Conservation (phyloP, 352 stramenopile species). For the Thraustochytrium aureum region DNA sequence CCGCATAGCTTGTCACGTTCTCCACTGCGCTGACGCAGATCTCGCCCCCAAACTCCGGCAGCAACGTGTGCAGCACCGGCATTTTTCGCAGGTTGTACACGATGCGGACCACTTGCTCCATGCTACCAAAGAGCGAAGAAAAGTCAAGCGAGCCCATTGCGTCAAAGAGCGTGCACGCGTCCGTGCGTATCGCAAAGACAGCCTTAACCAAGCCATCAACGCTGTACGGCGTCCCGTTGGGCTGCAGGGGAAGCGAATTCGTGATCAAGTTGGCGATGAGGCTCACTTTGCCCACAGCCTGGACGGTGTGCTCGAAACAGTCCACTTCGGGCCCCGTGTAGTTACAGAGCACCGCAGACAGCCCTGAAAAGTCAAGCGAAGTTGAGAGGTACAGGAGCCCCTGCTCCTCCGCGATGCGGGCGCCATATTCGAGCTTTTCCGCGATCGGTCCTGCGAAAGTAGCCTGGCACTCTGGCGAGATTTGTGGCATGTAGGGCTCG, state of each 20-base stretch:
- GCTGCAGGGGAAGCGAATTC: not conserved
- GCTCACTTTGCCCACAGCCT: not conserved
- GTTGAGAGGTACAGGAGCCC: not conserved
- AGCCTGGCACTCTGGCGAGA: conserved; percentile 17
- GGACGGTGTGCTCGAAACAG: conserved; percentile 9
- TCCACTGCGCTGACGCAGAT: not conserved
- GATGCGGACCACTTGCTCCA: conserved; percentile 11
- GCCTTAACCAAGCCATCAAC: not conserved
- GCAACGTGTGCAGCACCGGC: conserved; percentile 12
- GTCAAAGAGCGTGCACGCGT: conserved; percentile 31
- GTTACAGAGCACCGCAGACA: conserved; percentile 12
- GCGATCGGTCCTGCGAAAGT: conserved; percentile 24
- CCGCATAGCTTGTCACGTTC: not conserved
- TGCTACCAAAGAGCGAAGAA: not conserved
- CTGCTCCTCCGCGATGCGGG: not conserved
- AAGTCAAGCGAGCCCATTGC: not conserved
- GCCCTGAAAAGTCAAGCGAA: conserved; percentile 41
- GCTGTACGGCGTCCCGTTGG: conserved; percentile 1
- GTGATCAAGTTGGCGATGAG: not conserved
- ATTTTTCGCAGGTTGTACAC: conserved; percentile 29
- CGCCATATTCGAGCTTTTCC: not conserved
- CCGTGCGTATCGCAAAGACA: conserved; percentile 14
- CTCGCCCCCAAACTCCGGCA: conserved; percentile 14
- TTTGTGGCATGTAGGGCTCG: conserved; percentile 23
- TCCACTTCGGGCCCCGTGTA: conserved; percentile 1